These are phyloP conservation scores for Globisporangium abappressorium DNA, from an alignment of 352 stramenopile genomes.

Conservation along the genomic window DNA sequence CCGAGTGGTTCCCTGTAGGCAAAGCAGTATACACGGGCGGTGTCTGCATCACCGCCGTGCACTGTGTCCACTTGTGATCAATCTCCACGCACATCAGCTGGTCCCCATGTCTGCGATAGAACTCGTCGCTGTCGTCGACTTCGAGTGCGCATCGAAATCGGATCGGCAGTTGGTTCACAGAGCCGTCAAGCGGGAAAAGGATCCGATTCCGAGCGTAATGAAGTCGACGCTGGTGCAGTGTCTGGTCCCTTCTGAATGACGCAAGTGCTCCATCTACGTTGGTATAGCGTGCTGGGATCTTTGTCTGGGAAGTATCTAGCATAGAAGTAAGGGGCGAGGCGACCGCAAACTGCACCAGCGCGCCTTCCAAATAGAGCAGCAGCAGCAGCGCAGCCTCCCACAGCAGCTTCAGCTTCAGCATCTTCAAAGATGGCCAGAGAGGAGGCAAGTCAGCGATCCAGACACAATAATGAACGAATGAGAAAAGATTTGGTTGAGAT, in stretches of 20 bases:
- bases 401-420: slow-evolving; percentile 6
- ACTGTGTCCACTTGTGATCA: neutral
- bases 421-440: neutral
- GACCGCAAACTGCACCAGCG: slow-evolving; percentile 1
- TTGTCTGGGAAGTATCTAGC: neutral
- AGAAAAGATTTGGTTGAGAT: neutral
- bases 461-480: neutral
- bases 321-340: neutral
- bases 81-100: slow-evolving; percentile 15
- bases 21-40: neutral
- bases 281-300: neutral
- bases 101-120: neutral
- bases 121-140: neutral
- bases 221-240: neutral
- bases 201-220: neutral
- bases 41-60: neutral
- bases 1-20: slow-evolving; percentile 5
- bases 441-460: no score
- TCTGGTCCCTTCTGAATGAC: neutral
- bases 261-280: neutral
- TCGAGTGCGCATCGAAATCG: slow-evolving; percentile 4
- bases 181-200: slow-evolving; percentile 1
- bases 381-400: slow-evolving; percentile 1
- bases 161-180: slow-evolving; percentile 5
- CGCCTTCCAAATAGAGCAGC: neutral